Conservation (phyloP, 768 basidiomycete genomes). For the Pleurotus tuber-regium region DNA sequence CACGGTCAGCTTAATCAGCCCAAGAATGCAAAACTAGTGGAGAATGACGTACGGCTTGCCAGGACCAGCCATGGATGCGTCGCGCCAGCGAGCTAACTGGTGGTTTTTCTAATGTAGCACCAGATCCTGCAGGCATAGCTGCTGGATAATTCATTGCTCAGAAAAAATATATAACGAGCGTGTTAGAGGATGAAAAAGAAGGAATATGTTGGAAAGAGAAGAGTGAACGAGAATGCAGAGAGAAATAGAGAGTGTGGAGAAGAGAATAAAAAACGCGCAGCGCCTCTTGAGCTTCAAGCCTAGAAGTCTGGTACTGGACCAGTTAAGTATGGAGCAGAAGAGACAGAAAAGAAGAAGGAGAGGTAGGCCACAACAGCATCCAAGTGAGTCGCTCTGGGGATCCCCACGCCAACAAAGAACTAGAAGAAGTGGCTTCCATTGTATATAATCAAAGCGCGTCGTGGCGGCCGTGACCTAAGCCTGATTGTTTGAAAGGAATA, state of each 20-base stretch:
- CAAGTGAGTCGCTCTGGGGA: neutral
- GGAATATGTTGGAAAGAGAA: neutral
- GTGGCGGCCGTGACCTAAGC: neutral
- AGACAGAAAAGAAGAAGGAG: neutral
- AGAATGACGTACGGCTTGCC: conserved; percentile 42
- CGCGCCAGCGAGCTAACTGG: conserved; percentile 35
- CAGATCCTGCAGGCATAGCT: neutral
- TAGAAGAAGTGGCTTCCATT: conserved; percentile 1
- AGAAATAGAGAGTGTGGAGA: neutral
- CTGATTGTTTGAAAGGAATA: neutral
- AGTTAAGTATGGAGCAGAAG: neutral
- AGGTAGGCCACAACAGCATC: neutral
- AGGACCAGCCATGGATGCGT: conserved; percentile 48
- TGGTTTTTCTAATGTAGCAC: neutral
- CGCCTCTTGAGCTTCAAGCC: neutral
- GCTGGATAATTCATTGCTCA: conserved; percentile 2
- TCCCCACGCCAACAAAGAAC: neutral
- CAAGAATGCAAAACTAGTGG: too few species aligned
- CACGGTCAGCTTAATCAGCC: too few species aligned
- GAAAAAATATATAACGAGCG: conserved; percentile 7
- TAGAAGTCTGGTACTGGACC: neutral
- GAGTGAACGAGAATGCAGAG: neutral
- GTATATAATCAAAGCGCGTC: conserved; percentile 11
- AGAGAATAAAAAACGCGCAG: neutral
- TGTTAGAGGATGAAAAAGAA: neutral